Evolutionary conservation across 148 eudicot species (phyloP), one percentile per base, ranked within the genome.

Genomic region (Nepenthes mirabilis): DNA sequence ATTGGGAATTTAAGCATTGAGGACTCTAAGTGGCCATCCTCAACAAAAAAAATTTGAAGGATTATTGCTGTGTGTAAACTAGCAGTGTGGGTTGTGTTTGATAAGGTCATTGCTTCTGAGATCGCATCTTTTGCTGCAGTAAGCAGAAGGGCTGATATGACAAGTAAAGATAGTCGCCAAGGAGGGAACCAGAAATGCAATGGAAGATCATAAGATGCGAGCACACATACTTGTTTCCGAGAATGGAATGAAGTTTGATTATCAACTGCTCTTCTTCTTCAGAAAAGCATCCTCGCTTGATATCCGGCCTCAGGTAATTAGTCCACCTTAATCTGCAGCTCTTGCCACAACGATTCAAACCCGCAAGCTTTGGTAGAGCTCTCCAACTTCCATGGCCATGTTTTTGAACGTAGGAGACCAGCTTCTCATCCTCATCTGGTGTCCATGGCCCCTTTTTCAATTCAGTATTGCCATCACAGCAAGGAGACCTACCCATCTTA

Each of bases 391-490:
- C 87, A 65, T 61, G 80, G 56, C 87, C 87, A 34, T 82, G 73
- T 55, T 73, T 58, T 14, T 70, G 67, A 55, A 85, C 75, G 66
- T 75, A 82, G 40, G 77, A 70, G 1, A 68, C 48, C 33, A 85
- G 87, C 51, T 68, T 73, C 5, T 74, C 65, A 61, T 85, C 91
- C 55, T 85, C 91, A 36, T 85, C 84, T 0, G 75, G 74, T 6
- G 85, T 77, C 91, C 91, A 85, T 43, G 91, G 84, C 59, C 91
- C 91, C 61, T 77, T 82, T 78, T 78, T 85, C 66, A 85, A 56
- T 48, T 62, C 72, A 14, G 43, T 70, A 33, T 35, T 65, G 34
- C 68, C 72, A 43, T 74, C 82, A 57, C 76, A 63, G 54, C 82
- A 70, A 10, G 83, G 84, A 59, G 74, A 60, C 59, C 84, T 75